Evolutionary conservation across 495 filamentous ascomycete genomes (phyloP).

Genomic region (Pyrenopolyporus hunteri): DNA sequence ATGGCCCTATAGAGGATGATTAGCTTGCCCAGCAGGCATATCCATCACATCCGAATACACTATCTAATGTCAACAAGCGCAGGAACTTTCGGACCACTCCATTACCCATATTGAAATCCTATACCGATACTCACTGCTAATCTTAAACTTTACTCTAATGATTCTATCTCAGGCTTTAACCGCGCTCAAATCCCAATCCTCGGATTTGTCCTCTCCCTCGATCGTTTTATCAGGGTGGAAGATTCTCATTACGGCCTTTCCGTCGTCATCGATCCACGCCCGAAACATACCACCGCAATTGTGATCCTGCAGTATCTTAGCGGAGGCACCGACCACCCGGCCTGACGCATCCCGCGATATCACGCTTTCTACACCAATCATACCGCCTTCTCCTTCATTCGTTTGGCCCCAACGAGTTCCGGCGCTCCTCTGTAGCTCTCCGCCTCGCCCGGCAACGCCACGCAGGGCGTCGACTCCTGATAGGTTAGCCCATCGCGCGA

Average conservation of each 20-base stretch:
- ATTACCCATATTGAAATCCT: not conserved
- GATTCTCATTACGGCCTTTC: conserved; percentile 66
- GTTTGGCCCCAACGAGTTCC: conserved; percentile 75
- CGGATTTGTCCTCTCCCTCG: conserved; percentile 15
- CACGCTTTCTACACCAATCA: conserved; percentile 81
- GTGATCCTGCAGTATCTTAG: conserved; percentile 70
- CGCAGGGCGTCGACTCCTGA: conserved; percentile 59
- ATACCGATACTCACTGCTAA: conserved; percentile 7
- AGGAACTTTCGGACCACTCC: not conserved
- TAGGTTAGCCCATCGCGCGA: conserved; percentile 63
- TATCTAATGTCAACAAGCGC: conserved; percentile 20
- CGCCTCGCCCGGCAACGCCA: conserved; percentile 69
- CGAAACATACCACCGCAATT: conserved; percentile 94
- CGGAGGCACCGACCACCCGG: conserved; percentile 47
- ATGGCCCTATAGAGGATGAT: not conserved
- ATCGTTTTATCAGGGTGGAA: conserved; percentile 51
- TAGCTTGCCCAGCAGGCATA: not conserved
- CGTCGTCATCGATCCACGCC: conserved; percentile 73
- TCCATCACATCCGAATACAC: conserved; percentile 21
- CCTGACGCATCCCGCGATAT: conserved; percentile 51
- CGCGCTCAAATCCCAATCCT: conserved; percentile 25
- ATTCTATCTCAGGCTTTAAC: conserved; percentile 20
- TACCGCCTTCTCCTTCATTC: conserved; percentile 83
- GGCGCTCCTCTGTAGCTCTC: conserved; percentile 78
- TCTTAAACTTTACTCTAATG: conserved; percentile 14